phyloP scores from a whole-genome alignment of 148 eudicot genomes.

The Rhododendron griersonianum region DNA sequence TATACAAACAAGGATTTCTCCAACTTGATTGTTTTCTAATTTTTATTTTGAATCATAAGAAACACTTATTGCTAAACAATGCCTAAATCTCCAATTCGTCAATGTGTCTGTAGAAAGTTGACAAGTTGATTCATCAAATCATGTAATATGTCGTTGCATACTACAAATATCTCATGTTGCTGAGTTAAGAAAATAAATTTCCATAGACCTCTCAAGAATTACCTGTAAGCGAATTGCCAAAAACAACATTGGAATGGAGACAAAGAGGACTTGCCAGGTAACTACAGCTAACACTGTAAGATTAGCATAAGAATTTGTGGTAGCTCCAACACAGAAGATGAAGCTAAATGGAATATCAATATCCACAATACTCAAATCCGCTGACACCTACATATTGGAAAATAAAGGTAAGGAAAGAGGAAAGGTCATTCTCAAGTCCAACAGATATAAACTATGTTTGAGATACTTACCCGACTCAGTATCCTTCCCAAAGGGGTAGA shows the following conservation, averaged over 20 bases:
- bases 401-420: neutral
- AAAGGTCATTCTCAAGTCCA: neutral
- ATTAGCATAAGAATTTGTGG: constrained; percentile 50
- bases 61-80: neutral
- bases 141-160: neutral
- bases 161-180: neutral
- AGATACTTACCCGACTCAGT: constrained; percentile 61
- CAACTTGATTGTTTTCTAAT: neutral
- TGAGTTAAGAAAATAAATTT: neutral
- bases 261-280: constrained; percentile 90
- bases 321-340: constrained; percentile 51
- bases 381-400: constrained; percentile 51
- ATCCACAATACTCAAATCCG: constrained; percentile 85
- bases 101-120: neutral
- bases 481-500: constrained; percentile 95
- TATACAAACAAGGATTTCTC: neutral
- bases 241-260: constrained; percentile 64
- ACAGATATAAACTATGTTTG: neutral
- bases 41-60: neutral
- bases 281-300: constrained; percentile 66
- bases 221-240: constrained; percentile 78
- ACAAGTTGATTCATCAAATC: neutral
- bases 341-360: constrained; percentile 72
- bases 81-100: neutral
- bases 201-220: constrained; percentile 1